phyloP scores from a whole-genome alignment of 148 eudicot genomes.

The Mesembryanthemum crystallinum region DNA sequence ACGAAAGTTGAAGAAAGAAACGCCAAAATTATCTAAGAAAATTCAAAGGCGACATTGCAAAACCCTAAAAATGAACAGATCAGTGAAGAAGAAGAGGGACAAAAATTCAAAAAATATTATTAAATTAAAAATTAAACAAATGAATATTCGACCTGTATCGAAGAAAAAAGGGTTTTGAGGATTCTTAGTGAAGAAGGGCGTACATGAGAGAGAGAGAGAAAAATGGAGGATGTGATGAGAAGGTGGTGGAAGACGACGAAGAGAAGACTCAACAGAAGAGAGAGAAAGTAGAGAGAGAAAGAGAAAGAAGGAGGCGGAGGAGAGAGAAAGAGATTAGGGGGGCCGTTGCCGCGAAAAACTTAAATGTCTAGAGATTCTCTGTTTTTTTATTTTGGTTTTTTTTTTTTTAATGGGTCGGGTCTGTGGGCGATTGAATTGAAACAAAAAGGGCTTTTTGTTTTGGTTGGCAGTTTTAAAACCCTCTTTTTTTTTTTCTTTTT shows the following conservation, averaged over 20 bases:
- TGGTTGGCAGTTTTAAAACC: too few species aligned
- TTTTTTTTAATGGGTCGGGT: background rate
- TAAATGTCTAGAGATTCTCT: conserved; percentile 5
- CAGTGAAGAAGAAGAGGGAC: background rate
- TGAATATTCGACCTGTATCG: background rate
- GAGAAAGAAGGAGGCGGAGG: background rate
- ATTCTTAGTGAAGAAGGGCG: background rate
- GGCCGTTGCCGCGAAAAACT: conserved; percentile 42
- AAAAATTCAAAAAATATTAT: background rate
- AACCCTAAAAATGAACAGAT: conserved; percentile 26
- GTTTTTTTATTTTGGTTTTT: background rate
- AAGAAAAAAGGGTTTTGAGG: background rate
- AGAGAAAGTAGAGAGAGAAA: too few species aligned
- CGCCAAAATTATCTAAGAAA: background rate
- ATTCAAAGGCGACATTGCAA: background rate
- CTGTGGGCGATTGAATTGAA: too few species aligned
- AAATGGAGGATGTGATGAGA: background rate
- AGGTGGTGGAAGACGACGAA: conserved; percentile 8
- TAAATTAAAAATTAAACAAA: background rate
- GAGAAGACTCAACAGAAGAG: conserved; percentile 11
- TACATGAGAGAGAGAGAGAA: background rate
- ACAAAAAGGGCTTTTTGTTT: too few species aligned
- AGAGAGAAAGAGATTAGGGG: conserved; percentile 9
- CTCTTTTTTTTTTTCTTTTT: too few species aligned
- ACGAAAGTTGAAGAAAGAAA: conserved; percentile 1